Percentiles rank a stretch among this genome's conserved stretches.
These are phyloP conservation scores for Gentiana macrophylla DNA, from an alignment of 257 asterid species.

Conservation along the genomic window DNA sequence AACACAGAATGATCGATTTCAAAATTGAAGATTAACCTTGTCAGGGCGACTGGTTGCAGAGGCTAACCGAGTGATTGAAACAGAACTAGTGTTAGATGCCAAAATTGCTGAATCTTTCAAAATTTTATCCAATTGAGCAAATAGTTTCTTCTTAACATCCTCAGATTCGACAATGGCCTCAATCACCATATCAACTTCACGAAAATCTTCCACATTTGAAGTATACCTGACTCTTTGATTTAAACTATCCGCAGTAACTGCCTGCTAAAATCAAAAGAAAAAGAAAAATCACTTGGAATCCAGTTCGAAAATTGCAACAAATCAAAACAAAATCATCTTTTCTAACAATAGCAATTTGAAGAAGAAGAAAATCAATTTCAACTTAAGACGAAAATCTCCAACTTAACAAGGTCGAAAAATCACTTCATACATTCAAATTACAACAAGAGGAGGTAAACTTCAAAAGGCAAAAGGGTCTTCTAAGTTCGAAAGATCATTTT, in stretches of 20 bases:
- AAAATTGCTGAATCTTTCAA: slow-evolving; percentile 61
- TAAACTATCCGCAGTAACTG: slow-evolving; percentile 40
- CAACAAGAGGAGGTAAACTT: no score
- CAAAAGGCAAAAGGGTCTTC: no score
- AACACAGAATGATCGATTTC: background rate
- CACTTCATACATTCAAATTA: no score
- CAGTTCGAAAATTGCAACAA: background rate
- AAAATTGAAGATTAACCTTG: slow-evolving; percentile 41
- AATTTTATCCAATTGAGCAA: slow-evolving; percentile 52
- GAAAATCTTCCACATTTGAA: slow-evolving; percentile 53
- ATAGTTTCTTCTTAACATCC: slow-evolving; percentile 66
- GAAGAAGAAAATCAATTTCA: no score
- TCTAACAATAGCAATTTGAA: no score
- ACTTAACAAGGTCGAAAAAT: no score
- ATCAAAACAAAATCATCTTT: no score
- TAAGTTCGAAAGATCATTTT: no score
- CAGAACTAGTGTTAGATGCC: slow-evolving; percentile 96
- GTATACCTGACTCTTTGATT: slow-evolving; percentile 33
- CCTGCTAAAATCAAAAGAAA: slow-evolving; percentile 25
- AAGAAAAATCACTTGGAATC: background rate
- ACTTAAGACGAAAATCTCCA: no score
- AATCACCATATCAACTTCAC: slow-evolving; percentile 58
- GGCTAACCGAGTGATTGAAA: slow-evolving; percentile 86
- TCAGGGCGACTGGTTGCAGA: slow-evolving; percentile 57
- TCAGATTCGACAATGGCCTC: slow-evolving; percentile 96